A percentile compares a stretch with the other conserved stretches of the same genome.
phyloP scores from a whole-genome alignment of 768 basidiomycete genomes.

The Fibroporia radiculosa region DNA sequence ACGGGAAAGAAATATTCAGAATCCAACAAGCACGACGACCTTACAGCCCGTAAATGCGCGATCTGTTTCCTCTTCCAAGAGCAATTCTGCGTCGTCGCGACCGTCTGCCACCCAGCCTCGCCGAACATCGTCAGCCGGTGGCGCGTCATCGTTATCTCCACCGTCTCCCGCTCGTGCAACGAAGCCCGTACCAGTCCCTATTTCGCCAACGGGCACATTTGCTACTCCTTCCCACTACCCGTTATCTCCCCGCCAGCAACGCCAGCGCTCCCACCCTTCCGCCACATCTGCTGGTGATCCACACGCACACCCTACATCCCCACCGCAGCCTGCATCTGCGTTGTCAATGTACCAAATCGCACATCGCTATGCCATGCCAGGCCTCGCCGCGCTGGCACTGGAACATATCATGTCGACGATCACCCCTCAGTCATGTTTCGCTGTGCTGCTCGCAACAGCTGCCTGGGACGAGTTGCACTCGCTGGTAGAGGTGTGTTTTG shows the following conservation, averaged over 20 bases:
- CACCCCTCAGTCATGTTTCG: slow-evolving; percentile 58
- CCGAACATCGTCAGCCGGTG: slow-evolving; percentile 6
- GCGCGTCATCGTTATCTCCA: slow-evolving; percentile 2
- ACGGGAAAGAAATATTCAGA: slow-evolving; percentile 8
- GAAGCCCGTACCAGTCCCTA: slow-evolving; percentile 35
- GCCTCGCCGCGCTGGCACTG: slow-evolving; percentile 55
- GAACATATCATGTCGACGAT: slow-evolving; percentile 70
- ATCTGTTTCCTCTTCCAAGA: slow-evolving; percentile 3
- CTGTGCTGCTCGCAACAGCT: slow-evolving; percentile 58
- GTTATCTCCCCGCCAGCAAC: slow-evolving; percentile 37
- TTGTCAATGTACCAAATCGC: slow-evolving; percentile 71
- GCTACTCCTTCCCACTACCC: slow-evolving; percentile 35
- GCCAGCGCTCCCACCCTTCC: slow-evolving; percentile 26
- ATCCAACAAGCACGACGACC: slow-evolving; percentile 4
- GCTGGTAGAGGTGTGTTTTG: slow-evolving; percentile 45
- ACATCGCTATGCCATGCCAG: slow-evolving; percentile 65
- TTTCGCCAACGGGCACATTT: slow-evolving; percentile 26
- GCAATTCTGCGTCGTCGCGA: slow-evolving; percentile 9
- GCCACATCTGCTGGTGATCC: slow-evolving; percentile 45
- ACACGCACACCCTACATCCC: slow-evolving; percentile 59
- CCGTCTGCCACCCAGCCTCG: slow-evolving; percentile 14
- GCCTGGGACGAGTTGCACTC: slow-evolving; percentile 58
- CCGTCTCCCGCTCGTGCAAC: slow-evolving; percentile 22
- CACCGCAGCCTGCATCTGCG: slow-evolving; percentile 61
- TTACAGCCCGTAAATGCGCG: background rate